phyloP scores from a whole-genome alignment of 1,284 basidiomycete genomes.

The Ganoderma sinense region DNA sequence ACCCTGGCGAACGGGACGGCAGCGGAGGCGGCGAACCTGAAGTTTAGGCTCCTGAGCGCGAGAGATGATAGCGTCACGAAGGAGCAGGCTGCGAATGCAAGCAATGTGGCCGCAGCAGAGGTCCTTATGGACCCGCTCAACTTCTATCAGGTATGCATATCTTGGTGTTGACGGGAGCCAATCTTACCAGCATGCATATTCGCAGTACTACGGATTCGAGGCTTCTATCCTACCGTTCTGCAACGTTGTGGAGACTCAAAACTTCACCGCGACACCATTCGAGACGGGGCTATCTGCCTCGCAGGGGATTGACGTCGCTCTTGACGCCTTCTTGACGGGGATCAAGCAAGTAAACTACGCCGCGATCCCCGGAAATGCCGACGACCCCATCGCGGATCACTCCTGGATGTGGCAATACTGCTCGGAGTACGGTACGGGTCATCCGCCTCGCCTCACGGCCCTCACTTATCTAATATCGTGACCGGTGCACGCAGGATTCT shows the following conservation, averaged over 20 bases:
- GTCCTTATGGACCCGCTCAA: slow-evolving; percentile 57
- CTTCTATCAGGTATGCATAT: slow-evolving; percentile 53
- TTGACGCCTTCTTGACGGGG: slow-evolving; percentile 50
- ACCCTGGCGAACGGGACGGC: slow-evolving; percentile 45
- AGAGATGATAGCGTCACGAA: slow-evolving; percentile 46
- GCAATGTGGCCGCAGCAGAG: slow-evolving; percentile 47
- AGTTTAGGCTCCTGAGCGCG: slow-evolving; percentile 51
- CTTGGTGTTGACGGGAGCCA: neutral
- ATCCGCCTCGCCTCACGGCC: neutral
- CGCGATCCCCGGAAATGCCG: slow-evolving; percentile 47
- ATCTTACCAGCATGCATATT: neutral
- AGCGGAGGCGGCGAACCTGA: slow-evolving; percentile 45
- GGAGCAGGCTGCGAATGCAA: slow-evolving; percentile 44
- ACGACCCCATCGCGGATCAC: slow-evolving; percentile 50
- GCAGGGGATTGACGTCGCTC: slow-evolving; percentile 43
- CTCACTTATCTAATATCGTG: neutral
- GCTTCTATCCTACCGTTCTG: slow-evolving; percentile 55
- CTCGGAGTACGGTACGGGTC: slow-evolving; percentile 54
- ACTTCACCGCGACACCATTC: slow-evolving; percentile 46
- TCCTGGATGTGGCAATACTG: slow-evolving; percentile 65
- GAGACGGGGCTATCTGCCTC: slow-evolving; percentile 48
- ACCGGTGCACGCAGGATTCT: slow-evolving; percentile 45
- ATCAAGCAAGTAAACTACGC: slow-evolving; percentile 55
- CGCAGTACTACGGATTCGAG: slow-evolving; percentile 55
- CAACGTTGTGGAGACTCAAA: slow-evolving; percentile 53